These are phyloP conservation scores for Leccinum barrowsii DNA, from an alignment of 768 basidiomycete species.

Conservation along the genomic window DNA sequence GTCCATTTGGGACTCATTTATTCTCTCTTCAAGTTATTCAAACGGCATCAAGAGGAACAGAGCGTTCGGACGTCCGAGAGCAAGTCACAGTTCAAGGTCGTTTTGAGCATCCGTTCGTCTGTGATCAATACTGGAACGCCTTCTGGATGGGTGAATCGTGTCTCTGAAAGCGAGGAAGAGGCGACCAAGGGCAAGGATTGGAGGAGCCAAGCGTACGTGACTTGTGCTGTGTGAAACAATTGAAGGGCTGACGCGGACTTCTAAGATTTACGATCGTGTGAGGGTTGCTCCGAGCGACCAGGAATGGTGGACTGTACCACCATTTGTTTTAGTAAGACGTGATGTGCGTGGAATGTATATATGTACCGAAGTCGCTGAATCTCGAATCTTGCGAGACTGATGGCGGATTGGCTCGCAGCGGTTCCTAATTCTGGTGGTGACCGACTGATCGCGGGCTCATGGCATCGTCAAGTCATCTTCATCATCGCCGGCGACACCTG, in stretches of 20 bases:
- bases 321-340: background rate
- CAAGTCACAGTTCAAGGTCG: conserved; percentile 76
- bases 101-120: conserved; percentile 65
- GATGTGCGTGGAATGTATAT: background rate
- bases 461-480: no score
- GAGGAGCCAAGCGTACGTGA: conserved; percentile 48
- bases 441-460: no score
- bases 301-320: background rate
- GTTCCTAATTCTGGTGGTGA: no score
- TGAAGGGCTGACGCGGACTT: background rate
- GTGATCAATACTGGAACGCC: conserved; percentile 65
- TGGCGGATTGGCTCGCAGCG: no score
- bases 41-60: conserved; percentile 52
- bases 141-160: conserved; percentile 69
- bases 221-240: background rate
- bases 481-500: no score
- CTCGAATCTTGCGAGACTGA: background rate
- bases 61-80: conserved; percentile 35
- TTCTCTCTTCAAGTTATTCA: conserved; percentile 45
- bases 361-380: no score
- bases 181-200: conserved; percentile 45
- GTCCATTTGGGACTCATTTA: background rate
- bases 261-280: conserved; percentile 16
- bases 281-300: background rate
- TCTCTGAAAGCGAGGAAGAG: conserved; percentile 38